These are phyloP conservation scores for Clitoria ternatea DNA, from an alignment of 306 rosid genomes.

Conservation along the genomic window DNA sequence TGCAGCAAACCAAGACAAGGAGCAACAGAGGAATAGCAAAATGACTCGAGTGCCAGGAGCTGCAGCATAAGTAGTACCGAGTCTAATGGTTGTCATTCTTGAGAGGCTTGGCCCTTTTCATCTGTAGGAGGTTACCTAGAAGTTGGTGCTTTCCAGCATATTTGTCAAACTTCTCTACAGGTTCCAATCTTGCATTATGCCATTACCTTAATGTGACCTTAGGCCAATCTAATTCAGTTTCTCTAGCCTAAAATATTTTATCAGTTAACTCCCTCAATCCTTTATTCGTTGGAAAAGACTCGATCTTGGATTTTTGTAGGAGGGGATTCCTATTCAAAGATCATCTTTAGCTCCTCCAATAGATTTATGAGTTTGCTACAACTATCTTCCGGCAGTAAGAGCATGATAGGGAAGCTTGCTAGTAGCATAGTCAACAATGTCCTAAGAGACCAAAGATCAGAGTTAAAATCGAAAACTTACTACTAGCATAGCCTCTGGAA, in stretches of 20 bases:
- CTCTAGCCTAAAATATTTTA: background rate
- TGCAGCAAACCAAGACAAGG: background rate
- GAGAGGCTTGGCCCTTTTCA: background rate
- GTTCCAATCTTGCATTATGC: slow-evolving; percentile 4
- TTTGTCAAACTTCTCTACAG: slow-evolving; percentile 6
- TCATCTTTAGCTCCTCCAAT: slow-evolving; percentile 35
- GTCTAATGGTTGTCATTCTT: slow-evolving; percentile 13
- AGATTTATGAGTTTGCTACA: slow-evolving; percentile 17
- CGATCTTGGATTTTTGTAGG: slow-evolving; percentile 22
- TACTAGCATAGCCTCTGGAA: slow-evolving; percentile 12
- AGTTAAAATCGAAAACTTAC: slow-evolving; percentile 26
- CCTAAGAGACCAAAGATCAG: slow-evolving; percentile 38
- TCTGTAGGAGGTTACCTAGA: slow-evolving; percentile 1
- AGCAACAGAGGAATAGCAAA: background rate
- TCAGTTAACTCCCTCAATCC: slow-evolving; percentile 9
- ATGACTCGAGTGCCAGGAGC: background rate
- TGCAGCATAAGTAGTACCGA: background rate
- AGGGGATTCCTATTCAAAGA: slow-evolving; percentile 25
- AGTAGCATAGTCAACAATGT: slow-evolving; percentile 34
- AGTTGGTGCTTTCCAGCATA: slow-evolving; percentile 1
- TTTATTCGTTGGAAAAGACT: slow-evolving; percentile 13
- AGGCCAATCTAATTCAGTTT: background rate
- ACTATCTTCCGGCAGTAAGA: slow-evolving; percentile 32
- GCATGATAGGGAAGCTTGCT: slow-evolving; percentile 21
- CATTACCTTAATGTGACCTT: slow-evolving; percentile 9